Evolutionary conservation across 2,329 filamentous ascomycete genomes (phyloP).

Genomic region (Colletotrichum shisoi): DNA sequence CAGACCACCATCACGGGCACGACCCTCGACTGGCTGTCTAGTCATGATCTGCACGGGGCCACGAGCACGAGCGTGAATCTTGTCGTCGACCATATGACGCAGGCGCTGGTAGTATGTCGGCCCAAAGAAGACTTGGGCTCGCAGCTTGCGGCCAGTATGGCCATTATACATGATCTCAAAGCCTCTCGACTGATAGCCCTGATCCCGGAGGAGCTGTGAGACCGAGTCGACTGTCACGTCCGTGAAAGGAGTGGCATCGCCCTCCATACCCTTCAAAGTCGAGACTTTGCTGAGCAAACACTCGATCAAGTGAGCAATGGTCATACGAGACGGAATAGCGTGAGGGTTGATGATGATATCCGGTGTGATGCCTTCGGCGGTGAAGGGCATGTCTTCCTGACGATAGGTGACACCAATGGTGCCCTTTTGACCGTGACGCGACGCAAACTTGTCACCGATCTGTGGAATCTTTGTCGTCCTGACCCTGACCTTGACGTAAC

Average conservation of each 20-base stretch:
- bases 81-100: constrained; percentile 99
- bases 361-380: constrained; percentile 85
- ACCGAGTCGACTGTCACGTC: constrained; percentile 96
- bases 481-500: constrained; percentile 97
- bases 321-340: constrained; percentile 99
- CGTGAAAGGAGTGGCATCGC: constrained; percentile 96
- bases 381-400: constrained; percentile 99
- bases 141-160: constrained; percentile 91
- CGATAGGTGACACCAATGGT: constrained; percentile 98
- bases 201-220: constrained; percentile 82
- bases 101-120: constrained; percentile 99
- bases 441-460: constrained; percentile 99
- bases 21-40: constrained; percentile 95
- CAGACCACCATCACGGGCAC: constrained; percentile 95
- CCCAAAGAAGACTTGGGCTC: constrained; percentile 94
- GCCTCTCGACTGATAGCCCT: constrained; percentile 95
- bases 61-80: constrained; percentile 98
- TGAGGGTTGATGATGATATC: constrained; percentile 99
- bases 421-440: constrained; percentile 98
- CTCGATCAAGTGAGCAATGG: constrained; percentile 99
- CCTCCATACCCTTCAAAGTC: constrained; percentile 90
- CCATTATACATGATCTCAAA: constrained; percentile 99
- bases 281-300: constrained; percentile 97
- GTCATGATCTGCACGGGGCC: constrained; percentile 98
- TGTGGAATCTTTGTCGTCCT: constrained; percentile 97